phyloP scores from a whole-genome alignment of 2,329 filamentous ascomycete species.

The Colletotrichum sp. region DNA sequence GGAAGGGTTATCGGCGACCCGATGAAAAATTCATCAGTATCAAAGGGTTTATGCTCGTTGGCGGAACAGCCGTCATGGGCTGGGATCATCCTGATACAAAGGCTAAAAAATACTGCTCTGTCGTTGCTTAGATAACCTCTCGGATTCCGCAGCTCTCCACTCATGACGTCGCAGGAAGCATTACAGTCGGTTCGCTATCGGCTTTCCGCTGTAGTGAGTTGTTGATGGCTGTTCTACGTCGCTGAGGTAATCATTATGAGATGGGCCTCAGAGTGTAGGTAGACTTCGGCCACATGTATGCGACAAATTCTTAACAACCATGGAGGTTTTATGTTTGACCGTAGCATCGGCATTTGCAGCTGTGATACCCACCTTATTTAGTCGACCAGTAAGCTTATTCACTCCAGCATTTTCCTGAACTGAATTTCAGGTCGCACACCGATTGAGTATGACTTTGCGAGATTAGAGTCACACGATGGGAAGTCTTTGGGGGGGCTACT shows the following conservation, averaged over 20 bases:
- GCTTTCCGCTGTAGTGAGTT: neutral
- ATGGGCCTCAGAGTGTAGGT: neutral
- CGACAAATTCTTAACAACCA: neutral
- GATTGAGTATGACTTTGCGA: neutral
- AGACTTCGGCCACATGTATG: neutral
- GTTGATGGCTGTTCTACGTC: neutral
- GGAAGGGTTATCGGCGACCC: neutral
- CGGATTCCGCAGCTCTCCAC: neutral
- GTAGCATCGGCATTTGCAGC: neutral
- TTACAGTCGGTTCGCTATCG: neutral
- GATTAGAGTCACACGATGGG: neutral
- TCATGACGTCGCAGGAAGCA: neutral
- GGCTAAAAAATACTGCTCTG: neutral
- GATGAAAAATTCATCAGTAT: neutral
- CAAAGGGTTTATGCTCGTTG: neutral
- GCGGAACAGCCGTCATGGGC: neutral
- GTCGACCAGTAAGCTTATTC: neutral
- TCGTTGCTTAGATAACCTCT: neutral
- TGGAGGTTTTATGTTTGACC: neutral
- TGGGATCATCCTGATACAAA: neutral
- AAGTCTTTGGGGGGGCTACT: neutral
- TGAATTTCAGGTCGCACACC: neutral
- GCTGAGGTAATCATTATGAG: neutral
- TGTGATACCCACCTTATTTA: neutral
- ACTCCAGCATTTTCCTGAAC: neutral